Evolutionary conservation across 2,329 filamentous ascomycete species (phyloP).

Genomic region (Dendrostoma leiphaemia): DNA sequence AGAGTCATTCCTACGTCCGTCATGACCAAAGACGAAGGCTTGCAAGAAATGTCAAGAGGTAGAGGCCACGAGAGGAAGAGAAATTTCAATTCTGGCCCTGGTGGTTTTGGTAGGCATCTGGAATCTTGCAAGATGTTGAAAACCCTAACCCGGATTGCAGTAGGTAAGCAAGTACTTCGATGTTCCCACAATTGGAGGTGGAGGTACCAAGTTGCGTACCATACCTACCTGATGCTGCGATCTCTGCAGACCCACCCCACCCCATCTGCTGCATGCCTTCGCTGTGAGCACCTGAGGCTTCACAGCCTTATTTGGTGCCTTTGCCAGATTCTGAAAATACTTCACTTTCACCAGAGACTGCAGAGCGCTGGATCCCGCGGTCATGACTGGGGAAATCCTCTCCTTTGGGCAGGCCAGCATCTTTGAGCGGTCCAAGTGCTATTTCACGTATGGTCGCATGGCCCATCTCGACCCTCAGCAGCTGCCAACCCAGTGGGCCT

Average conservation of each 20-base stretch:
- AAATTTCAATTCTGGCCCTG: too few relatives aligned
- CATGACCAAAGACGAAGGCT: too few relatives aligned
- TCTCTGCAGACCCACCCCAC: not conserved
- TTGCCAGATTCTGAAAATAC: not conserved
- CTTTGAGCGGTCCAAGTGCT: constrained; percentile 66
- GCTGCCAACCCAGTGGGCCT: constrained; percentile 66
- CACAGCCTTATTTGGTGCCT: not conserved
- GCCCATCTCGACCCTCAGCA: constrained; percentile 69
- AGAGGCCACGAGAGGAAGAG: too few relatives aligned
- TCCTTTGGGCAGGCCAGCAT: constrained; percentile 42
- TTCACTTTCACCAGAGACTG: not conserved
- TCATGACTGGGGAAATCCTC: constrained; percentile 38
- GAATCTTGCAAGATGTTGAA: too few relatives aligned
- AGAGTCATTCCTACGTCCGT: too few relatives aligned
- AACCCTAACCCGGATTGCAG: too few relatives aligned
- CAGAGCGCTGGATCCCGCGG: not conserved
- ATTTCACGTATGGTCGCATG: constrained; percentile 68
- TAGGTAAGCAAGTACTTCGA: too few relatives aligned
- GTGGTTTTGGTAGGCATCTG: too few relatives aligned
- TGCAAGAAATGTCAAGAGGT: too few relatives aligned
- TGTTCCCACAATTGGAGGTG: too few relatives aligned
- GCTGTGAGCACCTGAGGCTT: not conserved
- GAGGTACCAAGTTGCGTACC: too few relatives aligned
- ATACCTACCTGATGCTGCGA: too few relatives aligned
- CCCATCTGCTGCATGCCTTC: not conserved